Conservation (phyloP, 768 basidiomycete genomes). For the Nidularia pulvinata region DNA sequence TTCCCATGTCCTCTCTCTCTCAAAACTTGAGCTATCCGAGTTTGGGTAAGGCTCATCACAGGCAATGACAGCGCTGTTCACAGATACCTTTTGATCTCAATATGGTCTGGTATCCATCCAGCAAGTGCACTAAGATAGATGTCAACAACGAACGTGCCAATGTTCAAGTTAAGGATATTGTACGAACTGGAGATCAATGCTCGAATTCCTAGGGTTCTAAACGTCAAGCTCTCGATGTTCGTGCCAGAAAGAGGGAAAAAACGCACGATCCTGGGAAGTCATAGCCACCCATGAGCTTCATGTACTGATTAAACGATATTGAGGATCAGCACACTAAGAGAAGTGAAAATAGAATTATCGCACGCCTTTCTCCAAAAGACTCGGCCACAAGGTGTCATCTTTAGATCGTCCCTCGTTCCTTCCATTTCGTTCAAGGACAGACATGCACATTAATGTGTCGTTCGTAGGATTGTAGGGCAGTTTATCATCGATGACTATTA, state of each 20-base stretch:
- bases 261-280: constrained; percentile 89
- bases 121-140: constrained; percentile 57
- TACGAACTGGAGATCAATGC: constrained; percentile 77
- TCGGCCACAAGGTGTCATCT: constrained; percentile 58
- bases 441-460: constrained; percentile 65
- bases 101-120: constrained; percentile 91
- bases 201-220: constrained; percentile 61
- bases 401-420: neutral
- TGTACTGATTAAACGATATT: constrained; percentile 51
- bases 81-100: constrained; percentile 63
- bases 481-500: constrained; percentile 66
- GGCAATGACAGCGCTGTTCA: neutral
- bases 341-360: constrained; percentile 17
- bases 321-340: constrained; percentile 1
- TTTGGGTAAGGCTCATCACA: neutral
- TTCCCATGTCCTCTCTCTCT: constrained; percentile 82
- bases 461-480: constrained; percentile 61
- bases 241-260: neutral
- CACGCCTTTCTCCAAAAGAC: constrained; percentile 82
- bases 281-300: constrained; percentile 90
- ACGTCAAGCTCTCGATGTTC: neutral
- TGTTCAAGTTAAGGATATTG: neutral
- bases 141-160: neutral
- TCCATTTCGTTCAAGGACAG: constrained; percentile 22
- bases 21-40: constrained; percentile 56